Base-by-base conservation (phyloP, 495 filamentous ascomycete species). In the Penicillium canariense region DNA sequence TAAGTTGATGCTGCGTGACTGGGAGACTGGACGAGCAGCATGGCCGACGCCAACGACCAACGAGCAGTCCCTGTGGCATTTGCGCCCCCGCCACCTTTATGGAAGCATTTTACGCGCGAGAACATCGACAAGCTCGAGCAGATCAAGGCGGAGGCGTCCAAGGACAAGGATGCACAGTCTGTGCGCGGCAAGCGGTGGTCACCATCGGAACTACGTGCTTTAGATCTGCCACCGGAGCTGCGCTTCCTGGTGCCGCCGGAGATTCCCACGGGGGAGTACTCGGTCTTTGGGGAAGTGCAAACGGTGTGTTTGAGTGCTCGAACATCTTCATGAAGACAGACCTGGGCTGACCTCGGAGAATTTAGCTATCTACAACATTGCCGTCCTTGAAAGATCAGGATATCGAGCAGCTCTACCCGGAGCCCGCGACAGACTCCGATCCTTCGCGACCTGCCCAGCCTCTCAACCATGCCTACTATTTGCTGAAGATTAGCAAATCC, bases 71-170 rank as follows among this genome's bases (percentile, higher is more conserved):
- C 75, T n/a, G 75, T 81, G 11, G 76, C 83, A 23, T 91, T 91
- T 71, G 93, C 94, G 15, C 80, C 87, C 14, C 94, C 94, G 4
- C 94, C 94, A 18, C 85, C 88, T 3, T 91, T 96, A 76, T 97
- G 90, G 83, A 87, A 89, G 57, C 78, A 85, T 67, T 97, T 97
- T 73, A 96, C 90, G 0, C 62, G 81, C 3, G 82, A 86, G 0
- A 96, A 96, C 68, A 62, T 94, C 54, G 70, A 82, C 22, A 84
- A 80, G 30, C 80, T 95, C 43, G 76, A 87, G 31, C 60, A 77
- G 49, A 64, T 80, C 55, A 78, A 77, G 60, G 70, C 74, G 25
- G 70, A 77, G 28, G 67, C 71, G 1, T 60, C 77, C 62, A 63
- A 77, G 62, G 60, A 67, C 60, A 50, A 66, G 66, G 45, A 73